Conservation (phyloP, 768 basidiomycete genomes). For the Rhodotorula diobovata region DNA sequence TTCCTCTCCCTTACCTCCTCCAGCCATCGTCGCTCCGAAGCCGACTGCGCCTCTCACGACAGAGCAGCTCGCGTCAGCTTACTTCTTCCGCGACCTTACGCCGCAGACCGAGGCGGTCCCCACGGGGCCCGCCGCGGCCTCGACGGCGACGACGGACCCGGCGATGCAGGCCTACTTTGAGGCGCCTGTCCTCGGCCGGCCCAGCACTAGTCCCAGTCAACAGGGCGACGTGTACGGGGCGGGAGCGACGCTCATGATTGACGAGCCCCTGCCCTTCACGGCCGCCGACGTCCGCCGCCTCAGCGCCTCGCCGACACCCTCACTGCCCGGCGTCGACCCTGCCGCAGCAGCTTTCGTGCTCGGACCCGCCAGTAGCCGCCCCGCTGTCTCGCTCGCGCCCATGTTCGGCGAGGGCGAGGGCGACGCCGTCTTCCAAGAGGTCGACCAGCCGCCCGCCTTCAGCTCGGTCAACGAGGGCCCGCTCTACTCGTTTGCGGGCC, state of each 20-base stretch:
- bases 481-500: neutral
- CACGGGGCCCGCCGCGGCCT: neutral
- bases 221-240: neutral
- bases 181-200: neutral
- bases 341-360: neutral
- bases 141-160: neutral
- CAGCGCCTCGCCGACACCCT: neutral
- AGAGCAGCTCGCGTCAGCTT: slow-evolving; percentile 14
- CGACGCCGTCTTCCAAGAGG: neutral
- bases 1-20: neutral
- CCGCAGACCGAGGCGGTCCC: neutral
- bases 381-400: neutral
- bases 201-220: too few relatives aligned
- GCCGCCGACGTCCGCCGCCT: too few relatives aligned
- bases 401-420: neutral
- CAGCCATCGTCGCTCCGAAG: neutral
- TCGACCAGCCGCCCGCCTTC: neutral
- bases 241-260: neutral
- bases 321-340: neutral
- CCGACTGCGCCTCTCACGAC: neutral
- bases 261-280: neutral
- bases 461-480: neutral
- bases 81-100: slow-evolving; percentile 27
- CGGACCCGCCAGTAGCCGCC: neutral
- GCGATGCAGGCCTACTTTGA: neutral